phyloP scores from a whole-genome alignment of 2,329 filamentous ascomycete species.

The Aureobasidium sp. region DNA sequence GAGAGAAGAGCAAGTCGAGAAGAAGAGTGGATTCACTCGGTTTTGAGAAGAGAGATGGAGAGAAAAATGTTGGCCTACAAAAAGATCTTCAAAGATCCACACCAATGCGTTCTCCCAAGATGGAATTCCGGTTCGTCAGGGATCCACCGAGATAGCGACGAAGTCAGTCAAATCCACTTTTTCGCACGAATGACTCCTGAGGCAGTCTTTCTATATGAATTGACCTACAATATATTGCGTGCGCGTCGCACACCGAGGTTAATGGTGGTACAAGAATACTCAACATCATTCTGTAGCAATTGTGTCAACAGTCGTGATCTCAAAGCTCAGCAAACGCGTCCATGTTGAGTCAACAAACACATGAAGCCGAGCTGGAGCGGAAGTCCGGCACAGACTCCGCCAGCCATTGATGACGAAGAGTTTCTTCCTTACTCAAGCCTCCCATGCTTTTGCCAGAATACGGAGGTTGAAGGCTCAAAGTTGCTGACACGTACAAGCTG shows the following conservation, averaged over 20 bases:
- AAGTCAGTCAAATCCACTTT: not conserved
- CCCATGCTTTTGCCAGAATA: not conserved
- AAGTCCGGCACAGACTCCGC: not conserved
- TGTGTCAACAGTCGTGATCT: no score
- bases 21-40: not conserved
- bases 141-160: constrained; percentile 7
- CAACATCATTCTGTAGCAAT: no score
- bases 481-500: not conserved
- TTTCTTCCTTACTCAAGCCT: not conserved
- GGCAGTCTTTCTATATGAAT: not conserved
- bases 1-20: not conserved
- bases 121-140: not conserved
- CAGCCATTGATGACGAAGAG: not conserved
- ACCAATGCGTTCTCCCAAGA: not conserved
- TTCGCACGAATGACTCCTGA: not conserved
- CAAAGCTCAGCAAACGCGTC: no score
- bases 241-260: not conserved
- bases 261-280: not conserved
- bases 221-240: not conserved
- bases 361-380: not conserved
- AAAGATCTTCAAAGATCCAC: constrained; percentile 1
- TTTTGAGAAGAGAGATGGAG: not conserved
- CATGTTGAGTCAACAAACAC: constrained; percentile 2
- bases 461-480: no score
- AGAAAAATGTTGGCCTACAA: not conserved